phyloP scores from a whole-genome alignment of 2,329 filamentous ascomycete species.

The Trichoderma gracile region DNA sequence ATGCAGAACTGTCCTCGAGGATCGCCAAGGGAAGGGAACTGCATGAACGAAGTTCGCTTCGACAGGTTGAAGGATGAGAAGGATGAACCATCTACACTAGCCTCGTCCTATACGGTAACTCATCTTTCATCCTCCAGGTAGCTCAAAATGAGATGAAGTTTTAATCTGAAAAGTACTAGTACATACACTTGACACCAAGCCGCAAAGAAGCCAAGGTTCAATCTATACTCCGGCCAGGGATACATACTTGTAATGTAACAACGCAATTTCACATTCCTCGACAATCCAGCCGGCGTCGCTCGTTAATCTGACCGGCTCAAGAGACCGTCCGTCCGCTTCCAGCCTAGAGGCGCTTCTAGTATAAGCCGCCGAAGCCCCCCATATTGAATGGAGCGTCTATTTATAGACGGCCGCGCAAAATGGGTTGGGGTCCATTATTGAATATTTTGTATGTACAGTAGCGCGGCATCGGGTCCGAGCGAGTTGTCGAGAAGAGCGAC shows the following conservation, averaged over 20 bases:
- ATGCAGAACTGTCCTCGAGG: background rate
- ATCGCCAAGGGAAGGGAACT: background rate
- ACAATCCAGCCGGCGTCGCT: background rate
- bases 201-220: background rate
- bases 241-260: background rate
- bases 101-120: background rate
- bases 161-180: background rate
- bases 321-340: constrained; percentile 7
- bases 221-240: background rate
- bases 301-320: constrained; percentile 14
- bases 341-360: background rate
- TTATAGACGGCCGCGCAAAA: background rate
- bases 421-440: background rate
- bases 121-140: background rate
- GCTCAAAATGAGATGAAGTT: background rate
- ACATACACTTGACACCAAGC: background rate
- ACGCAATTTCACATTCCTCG: background rate
- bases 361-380: background rate
- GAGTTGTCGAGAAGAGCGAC: too few species aligned
- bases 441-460: too few species aligned
- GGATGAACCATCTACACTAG: background rate
- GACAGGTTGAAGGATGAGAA: background rate
- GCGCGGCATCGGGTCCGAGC: too few species aligned
- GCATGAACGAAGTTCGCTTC: background rate
- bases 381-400: constrained; percentile 4